A percentile compares a stretch with the other conserved stretches of the same genome.
These are phyloP conservation scores for Eucalyptus tenuipes DNA, from an alignment of 345 rosid genomes.

Conservation along the genomic window DNA sequence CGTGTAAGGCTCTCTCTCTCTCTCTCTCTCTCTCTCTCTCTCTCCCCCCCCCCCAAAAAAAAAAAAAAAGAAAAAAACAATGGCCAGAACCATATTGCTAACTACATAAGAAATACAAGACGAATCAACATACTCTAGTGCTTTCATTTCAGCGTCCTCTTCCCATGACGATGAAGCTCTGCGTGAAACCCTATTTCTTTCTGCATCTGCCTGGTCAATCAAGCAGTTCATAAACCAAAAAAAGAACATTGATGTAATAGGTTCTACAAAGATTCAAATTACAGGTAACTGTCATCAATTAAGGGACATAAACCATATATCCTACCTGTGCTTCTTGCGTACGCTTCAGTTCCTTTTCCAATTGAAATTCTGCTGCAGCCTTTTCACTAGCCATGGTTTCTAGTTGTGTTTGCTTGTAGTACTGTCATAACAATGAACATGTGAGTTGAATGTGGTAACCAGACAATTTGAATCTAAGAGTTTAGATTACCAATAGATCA, in stretches of 20 bases:
- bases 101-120: background rate
- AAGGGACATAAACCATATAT: background rate
- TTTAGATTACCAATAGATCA: conserved; percentile 77
- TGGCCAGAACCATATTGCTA: background rate
- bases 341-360: conserved; percentile 89
- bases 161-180: conserved; percentile 81
- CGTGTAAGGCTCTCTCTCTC: background rate
- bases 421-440: conserved; percentile 27
- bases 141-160: conserved; percentile 88
- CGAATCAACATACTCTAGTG: conserved; percentile 62
- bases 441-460: background rate
- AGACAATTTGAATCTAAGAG: background rate
- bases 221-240: background rate
- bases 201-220: conserved; percentile 63
- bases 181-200: conserved; percentile 70
- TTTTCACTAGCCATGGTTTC: conserved; percentile 97
- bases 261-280: background rate
- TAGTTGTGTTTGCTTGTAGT: conserved; percentile 97
- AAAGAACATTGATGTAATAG: background rate
- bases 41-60: no score
- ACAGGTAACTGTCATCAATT: background rate
- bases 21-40: background rate
- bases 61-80: background rate
- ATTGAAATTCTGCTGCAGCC: conserved; percentile 97
- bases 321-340: conserved; percentile 80